Conservation (phyloP, 176 grass and related monocot genomes). For the Triticum monococcum region DNA sequence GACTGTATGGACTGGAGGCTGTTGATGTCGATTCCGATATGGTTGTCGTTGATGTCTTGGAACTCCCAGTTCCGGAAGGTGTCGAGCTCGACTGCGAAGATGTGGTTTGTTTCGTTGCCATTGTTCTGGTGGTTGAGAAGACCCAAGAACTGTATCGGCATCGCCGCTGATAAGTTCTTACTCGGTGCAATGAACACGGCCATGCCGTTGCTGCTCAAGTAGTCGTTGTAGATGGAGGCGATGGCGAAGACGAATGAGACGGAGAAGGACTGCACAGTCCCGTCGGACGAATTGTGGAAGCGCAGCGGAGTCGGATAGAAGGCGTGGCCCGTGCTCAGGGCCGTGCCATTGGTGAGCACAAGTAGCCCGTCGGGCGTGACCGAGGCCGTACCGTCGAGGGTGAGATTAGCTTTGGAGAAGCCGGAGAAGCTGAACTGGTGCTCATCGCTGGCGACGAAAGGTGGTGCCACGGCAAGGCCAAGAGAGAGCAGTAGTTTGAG, state of each 20-base stretch:
- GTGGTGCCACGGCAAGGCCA: neutral
- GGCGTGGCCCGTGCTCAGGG: slow-evolving; percentile 9
- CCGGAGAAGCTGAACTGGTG: slow-evolving; percentile 37
- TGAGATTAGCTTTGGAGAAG: slow-evolving; percentile 25
- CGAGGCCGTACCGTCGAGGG: slow-evolving; percentile 19
- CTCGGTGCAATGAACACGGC: slow-evolving; percentile 21
- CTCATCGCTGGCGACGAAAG: neutral
- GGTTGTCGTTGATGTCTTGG: neutral
- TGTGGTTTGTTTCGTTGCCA: slow-evolving; percentile 21
- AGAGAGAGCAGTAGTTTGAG: neutral
- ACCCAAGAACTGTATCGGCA: neutral
- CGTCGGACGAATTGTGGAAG: neutral
- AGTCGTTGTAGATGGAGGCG: neutral
- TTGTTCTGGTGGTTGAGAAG: slow-evolving; percentile 2
- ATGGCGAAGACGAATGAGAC: slow-evolving; percentile 16
- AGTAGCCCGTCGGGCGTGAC: slow-evolving; percentile 14
- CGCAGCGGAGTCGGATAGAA: slow-evolving; percentile 5
- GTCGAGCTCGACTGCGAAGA: neutral
- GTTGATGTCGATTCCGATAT: slow-evolving; percentile 14
- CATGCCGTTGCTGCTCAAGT: slow-evolving; percentile 23
- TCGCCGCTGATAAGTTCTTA: neutral
- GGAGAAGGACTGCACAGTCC: slow-evolving; percentile 27
- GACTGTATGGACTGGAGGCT: neutral
- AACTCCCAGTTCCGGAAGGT: neutral
- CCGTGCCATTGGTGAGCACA: slow-evolving; percentile 11